Percentiles rank a stretch among this genome's conserved stretches.
Conservation (phyloP, 1,284 basidiomycete genomes). For the Puccinia horiana region DNA sequence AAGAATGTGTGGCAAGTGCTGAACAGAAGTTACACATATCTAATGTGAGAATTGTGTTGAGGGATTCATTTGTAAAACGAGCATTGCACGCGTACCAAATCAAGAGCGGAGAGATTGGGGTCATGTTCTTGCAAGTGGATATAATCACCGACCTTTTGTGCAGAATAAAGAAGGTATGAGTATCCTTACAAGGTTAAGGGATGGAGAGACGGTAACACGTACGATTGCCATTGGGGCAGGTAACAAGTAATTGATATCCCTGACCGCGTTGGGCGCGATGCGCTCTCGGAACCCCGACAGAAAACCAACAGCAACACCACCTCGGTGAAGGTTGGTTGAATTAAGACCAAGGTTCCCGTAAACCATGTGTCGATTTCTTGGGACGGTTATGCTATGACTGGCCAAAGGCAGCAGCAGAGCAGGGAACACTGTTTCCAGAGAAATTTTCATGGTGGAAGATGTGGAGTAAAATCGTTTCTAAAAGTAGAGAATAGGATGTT, state of each 20-base stretch:
- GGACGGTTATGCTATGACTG: neutral
- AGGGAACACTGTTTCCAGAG: neutral
- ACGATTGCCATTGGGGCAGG: conserved; percentile 48
- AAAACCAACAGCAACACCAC: conserved; percentile 42
- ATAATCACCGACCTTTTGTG: conserved; percentile 39
- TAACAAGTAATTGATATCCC: conserved; percentile 34
- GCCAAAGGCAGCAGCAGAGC: conserved; percentile 10
- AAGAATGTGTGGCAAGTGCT: conserved; percentile 27
- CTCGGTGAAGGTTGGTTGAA: conserved; percentile 29
- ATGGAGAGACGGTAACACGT: neutral
- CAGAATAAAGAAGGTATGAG: neutral
- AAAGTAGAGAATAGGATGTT: neutral
- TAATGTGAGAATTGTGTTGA: neutral
- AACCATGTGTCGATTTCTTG: neutral
- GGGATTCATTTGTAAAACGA: neutral
- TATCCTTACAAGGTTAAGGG: neutral
- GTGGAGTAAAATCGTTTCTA: neutral
- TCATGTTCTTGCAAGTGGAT: conserved; percentile 21
- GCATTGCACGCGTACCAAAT: conserved; percentile 4
- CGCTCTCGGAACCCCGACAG: conserved; percentile 34
- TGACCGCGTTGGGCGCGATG: conserved; percentile 36
- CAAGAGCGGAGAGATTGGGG: conserved; percentile 11
- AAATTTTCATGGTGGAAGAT: conserved; percentile 16
- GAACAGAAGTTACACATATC: neutral
- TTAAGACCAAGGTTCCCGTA: conserved; percentile 31